Evolutionary conservation across 768 basidiomycete genomes (phyloP).

Genomic region (Suillus occidentalis): DNA sequence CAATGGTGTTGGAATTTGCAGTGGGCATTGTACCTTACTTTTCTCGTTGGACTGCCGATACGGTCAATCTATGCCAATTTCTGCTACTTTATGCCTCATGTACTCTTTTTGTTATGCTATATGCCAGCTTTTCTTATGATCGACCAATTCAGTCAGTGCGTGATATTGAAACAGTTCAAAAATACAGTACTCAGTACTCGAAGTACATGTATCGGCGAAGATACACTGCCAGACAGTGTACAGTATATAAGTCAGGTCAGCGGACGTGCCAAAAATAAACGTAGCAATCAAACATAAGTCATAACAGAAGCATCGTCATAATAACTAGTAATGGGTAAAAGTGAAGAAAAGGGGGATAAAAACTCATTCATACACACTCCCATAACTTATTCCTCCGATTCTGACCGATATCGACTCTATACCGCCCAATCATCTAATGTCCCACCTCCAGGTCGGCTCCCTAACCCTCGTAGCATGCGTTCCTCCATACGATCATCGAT

Average conservation of each 20-base stretch:
- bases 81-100: slow-evolving; percentile 14
- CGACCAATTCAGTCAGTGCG: neutral
- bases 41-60: neutral
- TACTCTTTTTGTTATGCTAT: slow-evolving; percentile 13
- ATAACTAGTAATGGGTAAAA: neutral
- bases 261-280: neutral
- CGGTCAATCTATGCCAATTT: slow-evolving; percentile 9
- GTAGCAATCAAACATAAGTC: neutral
- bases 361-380: slow-evolving; percentile 8
- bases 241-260: neutral
- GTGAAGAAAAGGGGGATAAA: neutral
- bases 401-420: slow-evolving; percentile 18
- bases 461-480: slow-evolving; percentile 50
- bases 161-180: neutral
- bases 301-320: neutral
- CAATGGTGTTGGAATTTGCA: neutral
- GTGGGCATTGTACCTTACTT: slow-evolving; percentile 1
- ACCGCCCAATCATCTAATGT: slow-evolving; percentile 60
- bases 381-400: slow-evolving; percentile 14
- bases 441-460: slow-evolving; percentile 40
- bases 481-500: slow-evolving; percentile 55
- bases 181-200: neutral
- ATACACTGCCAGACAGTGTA: neutral
- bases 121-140: slow-evolving; percentile 7
- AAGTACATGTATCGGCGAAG: neutral